These are phyloP conservation scores for Penstemon eatonii DNA, from an alignment of 257 asterid genomes.

Conservation along the genomic window DNA sequence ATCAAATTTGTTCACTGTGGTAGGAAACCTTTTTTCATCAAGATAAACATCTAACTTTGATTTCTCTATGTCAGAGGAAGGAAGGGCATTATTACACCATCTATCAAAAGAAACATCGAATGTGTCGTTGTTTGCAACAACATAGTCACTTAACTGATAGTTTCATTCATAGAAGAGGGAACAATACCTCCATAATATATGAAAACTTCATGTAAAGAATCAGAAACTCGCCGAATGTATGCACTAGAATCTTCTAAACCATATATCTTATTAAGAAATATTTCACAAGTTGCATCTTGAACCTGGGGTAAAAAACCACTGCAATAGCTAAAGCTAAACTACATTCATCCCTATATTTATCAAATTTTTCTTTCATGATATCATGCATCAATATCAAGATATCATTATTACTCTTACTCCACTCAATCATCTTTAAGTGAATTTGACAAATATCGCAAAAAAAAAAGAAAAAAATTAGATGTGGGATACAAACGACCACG, in stretches of 20 bases:
- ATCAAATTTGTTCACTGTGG: too few species aligned
- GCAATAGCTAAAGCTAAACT: constrained; percentile 33
- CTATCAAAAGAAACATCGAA: neutral
- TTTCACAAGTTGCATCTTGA: constrained; percentile 34
- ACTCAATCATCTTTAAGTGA: constrained; percentile 13
- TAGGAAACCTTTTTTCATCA: too few species aligned
- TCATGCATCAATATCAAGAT: constrained; percentile 20
- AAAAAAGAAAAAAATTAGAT: constrained; percentile 19
- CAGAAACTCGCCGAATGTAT: neutral
- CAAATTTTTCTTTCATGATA: constrained; percentile 32
- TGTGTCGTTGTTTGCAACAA: neutral
- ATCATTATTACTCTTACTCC: constrained; percentile 21
- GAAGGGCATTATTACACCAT: neutral
- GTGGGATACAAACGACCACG: constrained; percentile 21
- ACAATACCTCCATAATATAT: neutral
- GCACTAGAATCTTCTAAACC: neutral
- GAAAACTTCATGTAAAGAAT: neutral
- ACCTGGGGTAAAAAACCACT: constrained; percentile 43
- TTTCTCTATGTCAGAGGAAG: too few species aligned
- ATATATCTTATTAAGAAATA: neutral
- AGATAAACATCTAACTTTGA: too few species aligned
- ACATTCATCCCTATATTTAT: constrained; percentile 32
- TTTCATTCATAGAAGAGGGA: neutral
- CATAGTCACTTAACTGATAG: neutral
- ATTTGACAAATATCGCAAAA: constrained; percentile 20